Evolutionary conservation across 163 green algal species (phyloP), one percentile per base, ranked within the genome.

Genomic region (Scenedesmus sp.): DNA sequence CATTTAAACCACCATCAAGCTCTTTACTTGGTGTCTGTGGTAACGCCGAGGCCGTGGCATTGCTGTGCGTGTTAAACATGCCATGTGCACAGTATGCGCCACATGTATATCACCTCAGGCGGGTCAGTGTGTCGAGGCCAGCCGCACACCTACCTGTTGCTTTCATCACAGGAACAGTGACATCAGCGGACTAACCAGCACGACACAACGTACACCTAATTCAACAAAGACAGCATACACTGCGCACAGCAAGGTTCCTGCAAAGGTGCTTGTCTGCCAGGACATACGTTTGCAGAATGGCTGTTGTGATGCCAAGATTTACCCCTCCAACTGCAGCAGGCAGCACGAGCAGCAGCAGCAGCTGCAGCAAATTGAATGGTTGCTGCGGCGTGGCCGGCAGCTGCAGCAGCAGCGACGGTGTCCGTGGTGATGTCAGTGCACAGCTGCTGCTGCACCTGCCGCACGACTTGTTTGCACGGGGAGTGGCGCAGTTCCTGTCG

Each of bases 391-490:
- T 6, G 15, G 15, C 30, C 65, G 40, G 30, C 65, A 76, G 65
- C 65, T 40, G 30, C 43, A 56, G 43, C 42, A n/a, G 4, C 5
- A n/a, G 9, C 7, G 43, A 44, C 79, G 24, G 43, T 40, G 65
- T 20, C 40, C 1, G 56, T 65, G 53, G 13, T 24, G 61, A 7
- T 35, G 61, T 10, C 65, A 76, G 30, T 20, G 65, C 65, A 4
- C 79, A 84, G 40, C 40, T 84, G 79, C 43, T 84, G 79, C 79
- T 84, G 37, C 42, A 84, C 3, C 42, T 84, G 37, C 79, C 79
- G 18, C 40, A 59, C 1, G 79, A 84, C 79, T 24, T 84, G 26
- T 84, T 84, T 35, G n/a, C 79, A 0, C 79, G 79, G 30, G 43
- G 79, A 30, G 79, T 84, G 12, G 40, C 44, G 79, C n/a, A 33